Conservation (phyloP, 2,329 filamentous ascomycete species). For the Rhexocercosporidium sp. region DNA sequence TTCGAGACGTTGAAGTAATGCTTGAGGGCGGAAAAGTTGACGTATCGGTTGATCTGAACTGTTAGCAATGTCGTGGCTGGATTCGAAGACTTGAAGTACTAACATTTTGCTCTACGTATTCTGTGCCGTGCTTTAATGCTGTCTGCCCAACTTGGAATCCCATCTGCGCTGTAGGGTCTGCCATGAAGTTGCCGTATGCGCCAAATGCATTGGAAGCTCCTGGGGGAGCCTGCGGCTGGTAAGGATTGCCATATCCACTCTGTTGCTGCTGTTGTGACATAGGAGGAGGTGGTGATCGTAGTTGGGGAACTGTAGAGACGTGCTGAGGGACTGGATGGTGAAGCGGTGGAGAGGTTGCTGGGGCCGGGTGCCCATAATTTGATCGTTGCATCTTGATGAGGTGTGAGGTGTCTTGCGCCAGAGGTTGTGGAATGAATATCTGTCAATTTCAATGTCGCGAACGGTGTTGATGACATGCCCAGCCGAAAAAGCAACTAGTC, state of each 20-base stretch:
- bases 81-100: slow-evolving; percentile 1
- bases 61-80: slow-evolving; percentile 24
- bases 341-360: slow-evolving; percentile 82
- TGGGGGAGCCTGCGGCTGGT: slow-evolving; percentile 63
- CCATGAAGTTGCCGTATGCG: slow-evolving; percentile 91
- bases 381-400: slow-evolving; percentile 76
- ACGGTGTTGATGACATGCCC: background rate
- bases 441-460: slow-evolving; percentile 6
- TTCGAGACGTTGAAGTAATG: slow-evolving; percentile 99
- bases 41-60: slow-evolving; percentile 74
- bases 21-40: slow-evolving; percentile 92
- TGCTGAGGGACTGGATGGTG: slow-evolving; percentile 98
- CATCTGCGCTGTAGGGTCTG: slow-evolving; percentile 92
- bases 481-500: too few relatives aligned
- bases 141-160: slow-evolving; percentile 93
- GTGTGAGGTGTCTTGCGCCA: background rate
- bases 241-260: slow-evolving; percentile 73
- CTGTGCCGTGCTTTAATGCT: slow-evolving; percentile 88
- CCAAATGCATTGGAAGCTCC: slow-evolving; percentile 59
- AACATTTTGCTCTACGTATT: slow-evolving; percentile 96
- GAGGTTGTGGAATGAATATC: background rate
- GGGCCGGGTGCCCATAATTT: slow-evolving; percentile 72
- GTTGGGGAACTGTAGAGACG: slow-evolving; percentile 95
- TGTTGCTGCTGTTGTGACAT: slow-evolving; percentile 69
- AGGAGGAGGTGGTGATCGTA: slow-evolving; percentile 90